Conservation (phyloP, 768 basidiomycete species). For the Boletellus emodensis region DNA sequence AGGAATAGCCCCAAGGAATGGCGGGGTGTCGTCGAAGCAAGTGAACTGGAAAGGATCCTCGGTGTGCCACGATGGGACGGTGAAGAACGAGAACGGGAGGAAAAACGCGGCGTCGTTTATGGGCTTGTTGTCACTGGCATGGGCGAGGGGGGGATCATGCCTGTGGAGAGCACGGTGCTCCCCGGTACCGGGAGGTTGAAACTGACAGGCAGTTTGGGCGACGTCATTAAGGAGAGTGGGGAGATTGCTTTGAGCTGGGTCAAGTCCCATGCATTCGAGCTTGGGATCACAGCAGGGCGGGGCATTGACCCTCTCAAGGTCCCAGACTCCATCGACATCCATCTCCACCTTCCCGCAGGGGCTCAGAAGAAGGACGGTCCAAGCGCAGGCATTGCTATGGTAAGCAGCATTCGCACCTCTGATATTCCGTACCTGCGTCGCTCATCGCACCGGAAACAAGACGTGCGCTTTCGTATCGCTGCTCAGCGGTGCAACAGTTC, state of each 20-base stretch:
- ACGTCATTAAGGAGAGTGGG: constrained; percentile 90
- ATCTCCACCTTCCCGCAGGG: constrained; percentile 85
- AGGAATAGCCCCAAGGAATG: constrained; percentile 42
- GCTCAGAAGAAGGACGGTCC: constrained; percentile 94
- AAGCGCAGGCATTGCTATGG: constrained; percentile 87
- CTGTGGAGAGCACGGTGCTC: constrained; percentile 77
- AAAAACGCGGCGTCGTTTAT: constrained; percentile 73
- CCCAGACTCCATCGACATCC: constrained; percentile 73
- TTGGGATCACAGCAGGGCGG: constrained; percentile 68
- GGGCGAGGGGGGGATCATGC: constrained; percentile 80
- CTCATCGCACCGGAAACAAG: constrained; percentile 30
- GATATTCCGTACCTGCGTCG: background rate
- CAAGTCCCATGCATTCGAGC: constrained; percentile 75
- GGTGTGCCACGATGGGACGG: constrained; percentile 78
- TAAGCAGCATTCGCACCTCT: constrained; percentile 27
- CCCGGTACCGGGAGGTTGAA: constrained; percentile 74
- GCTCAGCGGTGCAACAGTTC: constrained; percentile 70
- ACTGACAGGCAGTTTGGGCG: constrained; percentile 81
- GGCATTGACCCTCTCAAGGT: constrained; percentile 73
- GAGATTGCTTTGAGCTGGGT: constrained; percentile 93
- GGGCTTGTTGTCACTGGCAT: constrained; percentile 86
- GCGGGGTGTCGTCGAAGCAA: constrained; percentile 53
- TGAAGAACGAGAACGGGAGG: constrained; percentile 74
- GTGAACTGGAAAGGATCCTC: constrained; percentile 79
- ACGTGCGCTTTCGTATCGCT: constrained; percentile 85